phyloP scores from a whole-genome alignment of 2,329 filamentous ascomycete genomes.

The Sporothrix curviconia region DNA sequence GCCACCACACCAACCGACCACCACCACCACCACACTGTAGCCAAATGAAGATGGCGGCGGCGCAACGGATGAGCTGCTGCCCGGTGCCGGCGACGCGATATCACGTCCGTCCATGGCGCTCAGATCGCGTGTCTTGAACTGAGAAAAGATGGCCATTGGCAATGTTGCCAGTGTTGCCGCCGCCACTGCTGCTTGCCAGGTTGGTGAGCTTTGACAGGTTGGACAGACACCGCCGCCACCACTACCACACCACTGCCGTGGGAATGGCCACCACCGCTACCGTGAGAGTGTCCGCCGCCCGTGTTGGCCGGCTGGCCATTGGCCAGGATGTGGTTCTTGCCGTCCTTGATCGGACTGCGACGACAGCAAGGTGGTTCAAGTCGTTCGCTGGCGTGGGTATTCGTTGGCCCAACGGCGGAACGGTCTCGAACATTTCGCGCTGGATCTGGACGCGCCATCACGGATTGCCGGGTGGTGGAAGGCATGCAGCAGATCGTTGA shows the following conservation, averaged over 20 bases:
- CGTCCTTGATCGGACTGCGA: slow-evolving; percentile 76
- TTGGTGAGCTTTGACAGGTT: slow-evolving; percentile 29
- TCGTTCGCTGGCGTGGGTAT: slow-evolving; percentile 58
- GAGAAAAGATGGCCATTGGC: slow-evolving; percentile 54
- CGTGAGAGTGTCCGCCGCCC: slow-evolving; percentile 23
- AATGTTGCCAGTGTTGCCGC: slow-evolving; percentile 26
- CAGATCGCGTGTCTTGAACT: slow-evolving; percentile 54
- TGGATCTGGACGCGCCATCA: slow-evolving; percentile 71
- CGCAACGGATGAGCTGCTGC: not conserved
- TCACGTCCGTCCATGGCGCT: slow-evolving; percentile 47
- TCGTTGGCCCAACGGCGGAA: slow-evolving; percentile 74
- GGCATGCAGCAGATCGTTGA: slow-evolving; percentile 70
- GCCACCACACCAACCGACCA: slow-evolving; percentile 18
- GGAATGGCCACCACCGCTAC: slow-evolving; percentile 26
- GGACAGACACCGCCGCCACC: slow-evolving; percentile 16
- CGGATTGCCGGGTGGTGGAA: slow-evolving; percentile 90
- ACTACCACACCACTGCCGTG: slow-evolving; percentile 29
- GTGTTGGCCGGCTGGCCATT: slow-evolving; percentile 26
- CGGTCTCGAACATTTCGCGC: slow-evolving; percentile 78
- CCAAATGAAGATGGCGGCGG: slow-evolving; percentile 31
- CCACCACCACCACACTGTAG: no score
- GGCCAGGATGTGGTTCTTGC: slow-evolving; percentile 66
- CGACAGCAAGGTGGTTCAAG: slow-evolving; percentile 68
- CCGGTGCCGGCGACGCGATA: slow-evolving; percentile 31
- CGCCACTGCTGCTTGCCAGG: slow-evolving; percentile 23